Conservation (phyloP, 1,139 yeast species). For the Zygosaccharomyces pseudobailii region DNA sequence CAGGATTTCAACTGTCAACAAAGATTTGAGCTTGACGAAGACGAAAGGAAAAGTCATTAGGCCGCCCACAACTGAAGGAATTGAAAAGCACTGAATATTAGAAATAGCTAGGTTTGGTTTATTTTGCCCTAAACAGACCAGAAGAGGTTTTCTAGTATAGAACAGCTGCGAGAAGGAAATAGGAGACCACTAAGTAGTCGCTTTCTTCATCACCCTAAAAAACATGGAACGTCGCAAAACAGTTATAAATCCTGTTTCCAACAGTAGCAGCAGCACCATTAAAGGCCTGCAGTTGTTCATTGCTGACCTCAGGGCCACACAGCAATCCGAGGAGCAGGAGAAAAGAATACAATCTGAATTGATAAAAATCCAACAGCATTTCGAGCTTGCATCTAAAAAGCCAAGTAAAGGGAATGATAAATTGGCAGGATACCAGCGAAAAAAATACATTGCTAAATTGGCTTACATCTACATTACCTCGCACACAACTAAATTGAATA, state of each 20-base stretch:
- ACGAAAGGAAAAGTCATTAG: not conserved
- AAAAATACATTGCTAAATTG: slow-evolving; percentile 82
- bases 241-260: slow-evolving; percentile 8
- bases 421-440: slow-evolving; percentile 71
- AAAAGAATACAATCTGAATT: slow-evolving; percentile 76
- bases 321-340: slow-evolving; percentile 67
- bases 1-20: not conserved
- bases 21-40: not conserved
- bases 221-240: slow-evolving; percentile 20
- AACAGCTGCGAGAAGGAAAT: not conserved
- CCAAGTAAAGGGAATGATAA: slow-evolving; percentile 26
- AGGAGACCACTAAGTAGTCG: not conserved
- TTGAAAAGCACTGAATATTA: not conserved
- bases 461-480: slow-evolving; percentile 58
- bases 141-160: not conserved
- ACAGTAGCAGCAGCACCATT: slow-evolving; percentile 25
- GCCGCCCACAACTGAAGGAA: not conserved
- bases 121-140: not conserved
- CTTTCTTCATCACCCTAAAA: not conserved
- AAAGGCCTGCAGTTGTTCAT: slow-evolving; percentile 63
- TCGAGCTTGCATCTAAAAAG: slow-evolving; percentile 35
- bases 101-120: not conserved
- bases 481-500: slow-evolving; percentile 48
- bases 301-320: slow-evolving; percentile 70
- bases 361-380: slow-evolving; percentile 74